phyloP scores from a whole-genome alignment of 805 yeast genomes.

The Hanseniaspora lindneri region DNA sequence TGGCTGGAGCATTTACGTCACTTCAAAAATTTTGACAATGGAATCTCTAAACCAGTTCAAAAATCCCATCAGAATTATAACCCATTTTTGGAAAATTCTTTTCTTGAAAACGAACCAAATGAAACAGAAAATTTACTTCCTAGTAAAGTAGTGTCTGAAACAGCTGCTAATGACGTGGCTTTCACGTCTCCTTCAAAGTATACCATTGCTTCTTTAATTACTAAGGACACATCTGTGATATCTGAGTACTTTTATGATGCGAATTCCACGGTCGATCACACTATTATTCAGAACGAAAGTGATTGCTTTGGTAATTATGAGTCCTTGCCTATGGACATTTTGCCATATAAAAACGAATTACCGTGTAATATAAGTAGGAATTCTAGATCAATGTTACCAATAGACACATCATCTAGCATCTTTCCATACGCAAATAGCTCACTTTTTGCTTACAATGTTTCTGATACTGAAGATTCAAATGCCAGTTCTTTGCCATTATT shows the following conservation, averaged over 20 bases:
- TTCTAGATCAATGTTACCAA: neutral
- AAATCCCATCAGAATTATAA: neutral
- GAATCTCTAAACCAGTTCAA: neutral
- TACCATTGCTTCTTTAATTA: conserved; percentile 4
- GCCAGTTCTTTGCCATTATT: neutral
- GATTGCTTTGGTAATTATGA: neutral
- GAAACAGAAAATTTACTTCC: neutral
- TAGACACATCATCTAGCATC: neutral
- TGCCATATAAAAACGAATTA: neutral
- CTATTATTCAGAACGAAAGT: neutral
- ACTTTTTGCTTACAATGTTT: neutral
- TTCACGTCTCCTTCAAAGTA: neutral
- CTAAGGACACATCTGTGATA: conserved; percentile 10
- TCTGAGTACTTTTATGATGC: conserved; percentile 15
- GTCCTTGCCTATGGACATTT: conserved; percentile 9
- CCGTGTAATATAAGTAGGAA: neutral
- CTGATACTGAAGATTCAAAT: too few species aligned
- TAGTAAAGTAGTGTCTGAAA: neutral
- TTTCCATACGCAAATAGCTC: neutral
- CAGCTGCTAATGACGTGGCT: neutral
- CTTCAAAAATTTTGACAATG: neutral
- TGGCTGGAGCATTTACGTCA: conserved; percentile 8
- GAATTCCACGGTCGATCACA: conserved; percentile 2
- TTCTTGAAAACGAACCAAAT: neutral
- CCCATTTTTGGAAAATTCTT: neutral